Base-by-base conservation (phyloP, 2,329 filamentous ascomycete species). In the Fonsecaea monophora region DNA sequence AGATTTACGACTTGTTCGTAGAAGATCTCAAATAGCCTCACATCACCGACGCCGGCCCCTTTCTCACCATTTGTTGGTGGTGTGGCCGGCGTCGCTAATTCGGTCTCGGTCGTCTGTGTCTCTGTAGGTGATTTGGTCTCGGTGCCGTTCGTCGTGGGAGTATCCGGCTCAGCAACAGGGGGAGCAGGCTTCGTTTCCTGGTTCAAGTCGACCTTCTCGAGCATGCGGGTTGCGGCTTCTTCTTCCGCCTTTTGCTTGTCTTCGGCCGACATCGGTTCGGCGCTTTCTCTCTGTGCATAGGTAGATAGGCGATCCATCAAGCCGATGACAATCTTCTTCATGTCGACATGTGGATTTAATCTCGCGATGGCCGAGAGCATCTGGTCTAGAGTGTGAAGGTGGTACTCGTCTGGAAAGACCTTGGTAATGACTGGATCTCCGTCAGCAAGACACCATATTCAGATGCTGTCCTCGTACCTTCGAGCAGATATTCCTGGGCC, bases 401-500 rank as follows among this genome's bases (percentile, higher is more conserved):
- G 96, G 78, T 94, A 99, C 77, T 99, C 95, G 80, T 99, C 95
- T 0, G 95, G 95, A 82, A 99, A 99, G 60, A 98, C 95, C 79
- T 99, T 96, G 4, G 94, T 99, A 72, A 99, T 96, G 70, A 99
- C 95, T 87, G 69, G 10, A 21, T 21, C 15, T 8, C 35, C 38
- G 50, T 50, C 40, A 66, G 61, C 57, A 40, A 25, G 21, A 25
- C 35, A 10, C 40, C 25, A 10, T 18, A 4, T 6, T 37, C 34
- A 68, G 72, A 21, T 2, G 6, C 9, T 42, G 9, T 62, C 35
- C 32, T 9, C 74, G 64, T 78, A 85, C 86, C 86, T 85, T 99
- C 95, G 58, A 99, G 84, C 12, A 99, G 86, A 80, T 99, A 99
- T 78, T 99, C 95, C 78, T 99, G 95, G 38, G 95, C 95, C 69